These are phyloP conservation scores for Antitrichia curtipendula DNA, from an alignment of 225 moss, liverwort and hornwort genomes.

Conservation along the genomic window DNA sequence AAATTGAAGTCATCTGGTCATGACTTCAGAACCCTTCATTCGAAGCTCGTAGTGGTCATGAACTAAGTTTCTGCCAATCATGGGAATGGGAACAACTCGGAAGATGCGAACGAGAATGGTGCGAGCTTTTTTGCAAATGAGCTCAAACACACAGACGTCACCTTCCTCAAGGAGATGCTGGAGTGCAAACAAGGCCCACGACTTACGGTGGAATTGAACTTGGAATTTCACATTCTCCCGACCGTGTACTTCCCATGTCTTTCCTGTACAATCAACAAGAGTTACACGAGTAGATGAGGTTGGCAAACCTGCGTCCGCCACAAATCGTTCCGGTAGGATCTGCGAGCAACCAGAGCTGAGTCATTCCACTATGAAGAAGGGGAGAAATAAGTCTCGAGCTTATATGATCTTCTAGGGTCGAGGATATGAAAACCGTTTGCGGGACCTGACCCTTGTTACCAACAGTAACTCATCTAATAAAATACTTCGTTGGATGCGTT, in stretches of 20 bases:
- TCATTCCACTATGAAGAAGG: background rate
- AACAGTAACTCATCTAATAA: background rate
- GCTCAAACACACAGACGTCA: conserved; percentile 19
- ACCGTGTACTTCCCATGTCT: background rate
- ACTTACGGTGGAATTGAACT: background rate
- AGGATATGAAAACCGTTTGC: background rate
- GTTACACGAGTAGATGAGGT: background rate
- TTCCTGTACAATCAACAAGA: conserved; percentile 1
- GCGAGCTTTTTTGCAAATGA: conserved; percentile 2
- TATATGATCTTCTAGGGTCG: background rate
- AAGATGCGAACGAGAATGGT: conserved; percentile 22
- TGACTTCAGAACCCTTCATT: background rate
- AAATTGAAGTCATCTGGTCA: background rate
- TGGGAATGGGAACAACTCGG: conserved; percentile 4
- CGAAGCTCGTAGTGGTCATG: conserved; percentile 10
- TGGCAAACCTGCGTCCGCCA: conserved; percentile 1
- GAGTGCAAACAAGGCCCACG: conserved; percentile 17
- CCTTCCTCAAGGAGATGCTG: conserved; percentile 30
- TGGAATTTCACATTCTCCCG: background rate
- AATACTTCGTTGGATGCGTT: background rate
- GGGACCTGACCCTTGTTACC: background rate
- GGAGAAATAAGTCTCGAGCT: background rate
- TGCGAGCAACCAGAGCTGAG: background rate
- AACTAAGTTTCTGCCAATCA: background rate
- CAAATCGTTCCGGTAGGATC: conserved; percentile 2